Base-by-base conservation (phyloP, 108 stramenopile species). In the Aureococcus anophagefferens region DNA sequence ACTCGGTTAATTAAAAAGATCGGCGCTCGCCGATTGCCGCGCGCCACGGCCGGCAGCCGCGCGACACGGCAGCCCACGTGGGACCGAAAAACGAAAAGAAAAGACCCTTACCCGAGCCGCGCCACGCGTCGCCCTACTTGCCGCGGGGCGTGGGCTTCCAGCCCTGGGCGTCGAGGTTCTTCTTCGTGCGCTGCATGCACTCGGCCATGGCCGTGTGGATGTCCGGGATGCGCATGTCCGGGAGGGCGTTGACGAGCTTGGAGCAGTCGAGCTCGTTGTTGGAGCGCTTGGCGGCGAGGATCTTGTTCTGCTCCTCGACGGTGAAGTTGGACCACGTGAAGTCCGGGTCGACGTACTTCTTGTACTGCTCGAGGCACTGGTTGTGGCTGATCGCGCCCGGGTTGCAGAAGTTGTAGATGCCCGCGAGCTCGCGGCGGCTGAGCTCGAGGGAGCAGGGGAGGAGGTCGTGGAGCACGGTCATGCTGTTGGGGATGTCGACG, bases 351-450 rank as follows among this genome's bases (percentile, higher is more conserved):
- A 99, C 93, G 92, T 94, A 90, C 86, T 95, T 91, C 69, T 82
- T 96, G 89, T 97, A 99, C 75, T 96, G 80, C 67, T 93, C 92
- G 73, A 99, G 85, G 37, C 96, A 92, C 80, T 98, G 84, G 78
- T 98, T 97, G 91, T 99, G 98, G 29, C 95, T 96, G 84, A 99
- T 97, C 34, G 94, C 94, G 13, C 98, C 98, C 1, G 98, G 98
- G 85, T 99, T 99, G 88, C 94, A 95, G 85, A 99, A 99, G 90
- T 99, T 99, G 89, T 94, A 86, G 31, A 97, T 89, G 63, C 98
- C 98, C 32, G 88, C 90, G 67, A 94, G 80, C 35, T 89, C 89
- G 68, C 90, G 85, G 72, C 88, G 75, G 31, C 93, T 89, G 94
- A 98, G 96, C 66, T 87, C 89, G 16, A 97, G 75, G 35, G 89